These are phyloP conservation scores for Solanum infundibuliforme DNA, from an alignment of 257 asterid genomes.

Conservation along the genomic window DNA sequence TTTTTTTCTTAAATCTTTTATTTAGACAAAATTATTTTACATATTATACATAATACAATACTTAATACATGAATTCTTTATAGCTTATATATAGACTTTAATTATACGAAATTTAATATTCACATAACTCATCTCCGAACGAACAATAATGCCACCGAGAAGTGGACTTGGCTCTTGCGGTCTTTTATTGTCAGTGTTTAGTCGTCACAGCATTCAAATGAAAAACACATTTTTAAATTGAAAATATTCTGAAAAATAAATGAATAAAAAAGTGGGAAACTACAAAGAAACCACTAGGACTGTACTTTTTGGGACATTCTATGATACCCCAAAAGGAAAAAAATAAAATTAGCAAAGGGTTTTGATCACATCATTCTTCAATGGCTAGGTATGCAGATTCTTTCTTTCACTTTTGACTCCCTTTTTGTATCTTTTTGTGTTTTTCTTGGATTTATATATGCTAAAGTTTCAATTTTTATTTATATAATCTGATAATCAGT, in stretches of 20 bases:
- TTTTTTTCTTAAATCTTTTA: neutral
- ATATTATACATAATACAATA: too few species aligned
- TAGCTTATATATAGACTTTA: too few species aligned
- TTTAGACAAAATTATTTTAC: neutral
- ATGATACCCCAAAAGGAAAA: neutral
- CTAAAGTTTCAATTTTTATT: neutral
- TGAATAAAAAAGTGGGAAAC: neutral
- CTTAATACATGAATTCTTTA: too few species aligned
- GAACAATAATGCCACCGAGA: too few species aligned
- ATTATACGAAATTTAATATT: too few species aligned
- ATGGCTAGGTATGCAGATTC: conserved; percentile 2
- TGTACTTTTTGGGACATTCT: neutral
- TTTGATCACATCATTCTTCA: neutral
- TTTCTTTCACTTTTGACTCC: neutral
- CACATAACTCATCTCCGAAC: rapidly evolving
- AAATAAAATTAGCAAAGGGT: neutral
- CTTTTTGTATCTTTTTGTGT: neutral
- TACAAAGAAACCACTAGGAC: neutral
- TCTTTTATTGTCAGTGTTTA: neutral
- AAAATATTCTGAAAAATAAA: neutral
- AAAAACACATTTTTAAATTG: neutral
- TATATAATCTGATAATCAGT: neutral
- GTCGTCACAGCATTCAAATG: neutral
- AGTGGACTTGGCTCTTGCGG: neutral
- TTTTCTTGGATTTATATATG: neutral